Evolutionary conservation across 2,329 filamentous ascomycete species (phyloP), one percentile per base, ranked within the genome.

Genomic region (Pezicula carpinea): DNA sequence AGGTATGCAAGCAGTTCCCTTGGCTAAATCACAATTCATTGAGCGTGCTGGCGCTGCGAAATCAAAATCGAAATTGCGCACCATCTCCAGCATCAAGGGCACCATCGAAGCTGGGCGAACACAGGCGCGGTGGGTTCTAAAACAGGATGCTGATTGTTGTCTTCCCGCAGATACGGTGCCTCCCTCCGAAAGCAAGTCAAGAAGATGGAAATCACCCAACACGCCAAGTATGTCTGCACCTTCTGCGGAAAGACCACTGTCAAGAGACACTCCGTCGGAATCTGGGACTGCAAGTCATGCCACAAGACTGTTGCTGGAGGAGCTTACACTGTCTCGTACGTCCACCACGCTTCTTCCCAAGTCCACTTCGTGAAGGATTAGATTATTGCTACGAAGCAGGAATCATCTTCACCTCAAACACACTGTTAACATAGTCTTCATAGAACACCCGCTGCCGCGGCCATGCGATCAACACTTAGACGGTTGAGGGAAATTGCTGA

Each of bases 191-290:
- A 97, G 84, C 91, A 90, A 74, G 86, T 93, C 70, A 97, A 97
- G 89, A 96, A 96, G 88, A 96, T 96, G 87, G 93, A 97, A 86
- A 88, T 97, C 74, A 88, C 89, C 67, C 93, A 97, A 77, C 93
- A 99, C 82, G 89, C 90, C 78, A 87, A 87, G 73, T 97, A 96
- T 74, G 84, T 85, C 70, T 97, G 92, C 85, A 92, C 91, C 61
- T 99, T 97, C 87, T 96, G 90, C 83, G 92, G 92, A 70, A 97
- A 97, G 86, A 85, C 83, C 71, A 87, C 85, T 65, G 90, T 96
- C 69, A 90, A 90, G 80, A 85, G 92, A 69, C 80, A 89, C 69
- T 84, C 89, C 57, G 88, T 92, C 64, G 91, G 91, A 66, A 96
- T 96, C 82, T 96, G 92, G 92, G 82, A 92, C 74, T 99, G 93